Evolutionary conservation across 352 stramenopile species (phyloP), one percentile per base, ranked within the genome.

Genomic region (Pythium diclinum): DNA sequence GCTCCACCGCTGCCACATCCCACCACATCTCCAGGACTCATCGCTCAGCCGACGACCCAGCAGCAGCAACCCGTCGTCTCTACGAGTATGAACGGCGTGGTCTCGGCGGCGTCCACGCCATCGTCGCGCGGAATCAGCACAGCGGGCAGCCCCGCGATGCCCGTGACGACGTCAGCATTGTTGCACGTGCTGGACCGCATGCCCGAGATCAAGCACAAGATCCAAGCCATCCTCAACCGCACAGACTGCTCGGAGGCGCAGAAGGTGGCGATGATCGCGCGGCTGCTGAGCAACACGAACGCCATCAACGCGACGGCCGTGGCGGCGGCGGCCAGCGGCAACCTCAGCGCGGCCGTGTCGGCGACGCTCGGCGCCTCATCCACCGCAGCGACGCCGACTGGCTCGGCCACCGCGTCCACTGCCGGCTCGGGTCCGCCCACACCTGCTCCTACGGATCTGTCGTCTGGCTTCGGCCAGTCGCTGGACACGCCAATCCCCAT

Each of bases 201-300:
- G 85, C 87, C 87, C 19, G 85, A 93, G 81, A 92, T 95, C 69
- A 95, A 95, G 81, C 85, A 91, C 75, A 91, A 95, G 76, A 95
- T 95, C 62, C 87, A 95, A 72, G 80, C 79, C 17, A 94, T 95
- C 64, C 59, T 95, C 23, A 92, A 94, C 61, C 85, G 87, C 13
- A 82, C 67, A 19, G 85, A 95, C 59, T 93, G 83, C 72, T 92
- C 85, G n/a, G 87, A 95, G 68, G 82, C 83, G 8, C 87, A 95
- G 68, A 95, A 95, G 58, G 87, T 95, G 55, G 86, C 85, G 13
- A 92, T 95, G 85, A 95, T 95, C 30, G 87, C 87, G 19, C 73
- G 85, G 3, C 71, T 95, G 57, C 69, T 95, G 68, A 95, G 85
- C 73, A 91, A 89, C 59, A 92, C 83, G 52, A 94, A 92, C 65